Conservation (phyloP, 257 asterid species). For the Solanum microdontum region DNA sequence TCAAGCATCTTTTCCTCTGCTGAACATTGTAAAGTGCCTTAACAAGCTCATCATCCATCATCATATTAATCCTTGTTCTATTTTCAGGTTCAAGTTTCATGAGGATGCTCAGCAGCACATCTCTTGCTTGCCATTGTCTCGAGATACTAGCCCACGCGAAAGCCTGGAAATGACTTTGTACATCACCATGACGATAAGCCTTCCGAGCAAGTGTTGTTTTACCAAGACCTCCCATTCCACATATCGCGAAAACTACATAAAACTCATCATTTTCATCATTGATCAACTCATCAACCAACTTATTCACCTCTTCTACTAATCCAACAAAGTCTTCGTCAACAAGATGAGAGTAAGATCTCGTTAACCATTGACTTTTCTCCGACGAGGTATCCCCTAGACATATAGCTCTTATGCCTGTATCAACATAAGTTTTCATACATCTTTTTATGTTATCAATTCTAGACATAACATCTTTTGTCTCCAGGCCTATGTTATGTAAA, state of each 20-base stretch:
- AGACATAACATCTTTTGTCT: slow-evolving; percentile 23
- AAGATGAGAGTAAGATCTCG: slow-evolving; percentile 27
- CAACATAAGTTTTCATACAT: slow-evolving; percentile 19
- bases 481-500: slow-evolving; percentile 12
- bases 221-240: slow-evolving; percentile 50
- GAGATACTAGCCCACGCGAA: slow-evolving; percentile 48
- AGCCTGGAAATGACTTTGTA: slow-evolving; percentile 28
- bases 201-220: slow-evolving; percentile 37
- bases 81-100: slow-evolving; percentile 32
- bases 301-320: slow-evolving; percentile 25
- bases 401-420: slow-evolving; percentile 2
- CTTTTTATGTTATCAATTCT: slow-evolving; percentile 29
- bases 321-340: slow-evolving; percentile 36
- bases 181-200: slow-evolving; percentile 22
- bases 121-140: slow-evolving; percentile 38
- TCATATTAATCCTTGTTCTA: slow-evolving; percentile 11
- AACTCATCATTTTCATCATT: slow-evolving; percentile 5
- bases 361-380: slow-evolving; percentile 3
- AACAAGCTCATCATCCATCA: slow-evolving; percentile 23
- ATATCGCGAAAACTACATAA: slow-evolving; percentile 19
- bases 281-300: slow-evolving; percentile 14
- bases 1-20: slow-evolving; percentile 24
- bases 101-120: slow-evolving; percentile 34
- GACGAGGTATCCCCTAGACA: slow-evolving; percentile 12
- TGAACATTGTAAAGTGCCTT: slow-evolving; percentile 29